Evolutionary conservation across 139 green algal genomes (phyloP), one percentile per base, ranked within the genome.

Genomic region (Trebouxia sp.): DNA sequence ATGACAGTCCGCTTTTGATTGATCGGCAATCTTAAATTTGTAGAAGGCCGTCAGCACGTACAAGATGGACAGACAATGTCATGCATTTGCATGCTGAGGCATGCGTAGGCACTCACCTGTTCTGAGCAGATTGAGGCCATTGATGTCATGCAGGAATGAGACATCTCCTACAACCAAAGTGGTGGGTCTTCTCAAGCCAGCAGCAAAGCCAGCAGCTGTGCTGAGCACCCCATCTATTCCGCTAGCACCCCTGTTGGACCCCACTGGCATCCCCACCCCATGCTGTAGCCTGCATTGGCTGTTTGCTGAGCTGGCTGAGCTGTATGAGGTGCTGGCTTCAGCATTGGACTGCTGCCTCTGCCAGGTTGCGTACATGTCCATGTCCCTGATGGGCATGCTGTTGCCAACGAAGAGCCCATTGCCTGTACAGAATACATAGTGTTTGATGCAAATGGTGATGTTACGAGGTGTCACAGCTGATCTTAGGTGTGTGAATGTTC

Each of bases 141-240:
- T 99, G 78, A 90, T 91, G 87, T 99, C 97, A 78, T 99, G 96
- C 74, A 98, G 83, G 85, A 99, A 99, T n/a, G 95, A 98, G 35
- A 99, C 83, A 84, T 99, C 97, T 10, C 97, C 97, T 0, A 99
- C 78, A 26, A 99, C 66, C 65, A 99, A 89, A 4, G 95, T 99
- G 47, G 91, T 82, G 28, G 90, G 88, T 0, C 91, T 85, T 24
- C 82, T 76, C 28, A 97, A 86, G 5, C 95, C 96, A 56, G 91
- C 88, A 26, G 97, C 97, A 91, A 95, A 99, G 4, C 97, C 97
- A 32, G 88, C 93, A 14, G 96, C 95, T 2, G 92, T 95, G 77
- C 89, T 96, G 4, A 98, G 74, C 42, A 99, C 93, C 26, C 97
- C 97, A 67, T 99, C 97, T 43, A 99, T 99, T 56, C 97, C 97